A percentile compares a stretch with the other conserved stretches of the same genome.
These are phyloP conservation scores for Caryopteris hybrid DNA, from an alignment of 305 asterid genomes.

Conservation along the genomic window DNA sequence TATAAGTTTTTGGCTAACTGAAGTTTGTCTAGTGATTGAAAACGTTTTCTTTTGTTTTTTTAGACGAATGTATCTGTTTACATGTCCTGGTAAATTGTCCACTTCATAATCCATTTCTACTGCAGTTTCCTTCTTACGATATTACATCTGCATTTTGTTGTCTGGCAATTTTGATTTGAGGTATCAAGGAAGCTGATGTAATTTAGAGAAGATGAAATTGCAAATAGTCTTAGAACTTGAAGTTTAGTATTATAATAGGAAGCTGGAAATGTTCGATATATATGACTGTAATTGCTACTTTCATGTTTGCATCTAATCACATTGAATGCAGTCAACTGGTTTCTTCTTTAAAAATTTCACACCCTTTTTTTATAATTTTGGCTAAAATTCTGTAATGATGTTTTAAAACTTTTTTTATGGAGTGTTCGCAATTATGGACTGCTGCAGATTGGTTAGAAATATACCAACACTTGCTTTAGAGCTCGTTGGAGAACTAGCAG, in stretches of 20 bases:
- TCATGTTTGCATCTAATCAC: not conserved
- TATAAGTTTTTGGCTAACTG: not conserved
- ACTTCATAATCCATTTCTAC: not conserved
- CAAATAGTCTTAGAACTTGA: not conserved
- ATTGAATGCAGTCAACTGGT: not conserved
- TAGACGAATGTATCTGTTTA: not conserved
- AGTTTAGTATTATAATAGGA: not conserved
- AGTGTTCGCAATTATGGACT: too few species aligned
- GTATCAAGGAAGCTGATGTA: not conserved
- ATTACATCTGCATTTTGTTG: not conserved
- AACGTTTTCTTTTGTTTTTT: not conserved
- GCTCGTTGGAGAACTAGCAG: too few species aligned
- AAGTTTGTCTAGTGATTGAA: not conserved
- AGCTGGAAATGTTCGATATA: not conserved
- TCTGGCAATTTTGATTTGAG: not conserved
- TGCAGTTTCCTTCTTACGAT: not conserved
- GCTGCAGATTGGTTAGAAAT: too few species aligned
- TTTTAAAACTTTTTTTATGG: too few species aligned
- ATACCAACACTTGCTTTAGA: too few species aligned
- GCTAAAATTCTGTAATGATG: too few species aligned
- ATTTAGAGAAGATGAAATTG: not conserved
- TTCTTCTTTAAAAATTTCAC: too few species aligned
- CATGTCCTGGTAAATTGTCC: not conserved
- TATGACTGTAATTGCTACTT: too few species aligned
- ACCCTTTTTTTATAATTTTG: not conserved